Conservation (phyloP, 2,329 filamentous ascomycete genomes). For the Hortaea werneckii region DNA sequence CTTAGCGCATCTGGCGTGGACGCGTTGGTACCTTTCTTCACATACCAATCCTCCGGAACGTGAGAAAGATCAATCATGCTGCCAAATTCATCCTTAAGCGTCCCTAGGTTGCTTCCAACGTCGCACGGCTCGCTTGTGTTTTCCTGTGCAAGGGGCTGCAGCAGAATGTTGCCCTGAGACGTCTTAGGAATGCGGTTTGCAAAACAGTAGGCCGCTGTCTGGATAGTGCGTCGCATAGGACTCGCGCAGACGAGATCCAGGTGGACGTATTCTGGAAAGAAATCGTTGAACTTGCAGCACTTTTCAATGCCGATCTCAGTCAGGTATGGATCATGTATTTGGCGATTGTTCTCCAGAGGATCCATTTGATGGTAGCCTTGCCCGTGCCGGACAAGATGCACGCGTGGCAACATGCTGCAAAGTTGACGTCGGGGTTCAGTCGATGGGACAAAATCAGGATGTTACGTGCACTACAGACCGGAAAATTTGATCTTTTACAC, state of each 20-base stretch:
- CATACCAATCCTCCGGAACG: slow-evolving; percentile 16
- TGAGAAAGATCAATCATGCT: slow-evolving; percentile 16
- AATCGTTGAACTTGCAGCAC: slow-evolving; percentile 3
- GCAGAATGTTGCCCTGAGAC: slow-evolving; percentile 9
- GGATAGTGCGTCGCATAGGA: slow-evolving; percentile 8
- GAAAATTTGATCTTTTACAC: too few relatives aligned
- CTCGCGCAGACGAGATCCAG: slow-evolving; percentile 8
- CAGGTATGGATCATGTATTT: slow-evolving; percentile 7
- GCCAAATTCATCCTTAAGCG: slow-evolving; percentile 12
- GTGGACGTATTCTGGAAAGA: slow-evolving; percentile 3
- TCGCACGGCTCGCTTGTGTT: slow-evolving; percentile 16
- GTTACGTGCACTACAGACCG: too few relatives aligned
- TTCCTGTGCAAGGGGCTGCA: slow-evolving; percentile 20
- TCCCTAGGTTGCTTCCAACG: slow-evolving; percentile 13
- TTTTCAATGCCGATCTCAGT: slow-evolving; percentile 3
- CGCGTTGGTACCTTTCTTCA: slow-evolving; percentile 18
- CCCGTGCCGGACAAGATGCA: slow-evolving; percentile 10
- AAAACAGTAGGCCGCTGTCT: slow-evolving; percentile 8
- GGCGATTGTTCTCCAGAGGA: slow-evolving; percentile 2
- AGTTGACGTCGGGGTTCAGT: too few relatives aligned
- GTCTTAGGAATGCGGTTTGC: background rate
- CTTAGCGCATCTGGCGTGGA: slow-evolving; percentile 12
- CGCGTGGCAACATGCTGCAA: background rate
- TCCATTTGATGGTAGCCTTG: slow-evolving; percentile 7
- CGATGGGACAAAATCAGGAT: too few relatives aligned